Conservation (phyloP, 495 filamentous ascomycete genomes). For the Filosporella fistucella region DNA sequence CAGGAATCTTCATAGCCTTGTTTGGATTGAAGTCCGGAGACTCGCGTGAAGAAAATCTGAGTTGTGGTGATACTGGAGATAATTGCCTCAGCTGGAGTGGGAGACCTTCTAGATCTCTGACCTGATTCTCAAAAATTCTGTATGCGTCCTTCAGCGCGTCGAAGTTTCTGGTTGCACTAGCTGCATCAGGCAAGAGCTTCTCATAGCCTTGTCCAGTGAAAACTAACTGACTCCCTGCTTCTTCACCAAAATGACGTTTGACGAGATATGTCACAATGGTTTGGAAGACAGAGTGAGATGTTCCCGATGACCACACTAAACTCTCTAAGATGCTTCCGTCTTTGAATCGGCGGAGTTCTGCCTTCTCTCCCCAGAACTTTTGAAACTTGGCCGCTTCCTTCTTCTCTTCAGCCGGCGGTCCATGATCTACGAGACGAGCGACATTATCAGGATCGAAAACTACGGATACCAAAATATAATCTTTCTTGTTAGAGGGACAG, state of each 20-base stretch:
- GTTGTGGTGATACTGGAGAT: slow-evolving; percentile 60
- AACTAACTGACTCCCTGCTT: slow-evolving; percentile 43
- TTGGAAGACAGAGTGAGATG: slow-evolving; percentile 60
- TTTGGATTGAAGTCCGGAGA: slow-evolving; percentile 32
- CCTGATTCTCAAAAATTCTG: slow-evolving; percentile 62
- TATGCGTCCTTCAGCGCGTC: slow-evolving; percentile 52
- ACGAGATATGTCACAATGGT: slow-evolving; percentile 78
- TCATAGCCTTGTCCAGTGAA: slow-evolving; percentile 55
- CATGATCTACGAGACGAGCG: slow-evolving; percentile 73
- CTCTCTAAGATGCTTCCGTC: slow-evolving; percentile 72
- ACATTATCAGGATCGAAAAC: slow-evolving; percentile 67
- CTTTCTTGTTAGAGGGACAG: slow-evolving; percentile 19
- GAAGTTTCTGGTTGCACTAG: slow-evolving; percentile 39
- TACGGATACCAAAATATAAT: slow-evolving; percentile 56
- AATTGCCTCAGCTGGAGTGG: slow-evolving; percentile 79
- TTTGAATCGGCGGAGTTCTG: slow-evolving; percentile 70
- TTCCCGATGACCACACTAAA: slow-evolving; percentile 72
- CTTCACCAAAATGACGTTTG: slow-evolving; percentile 51
- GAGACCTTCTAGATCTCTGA: slow-evolving; percentile 70
- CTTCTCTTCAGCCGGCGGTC: slow-evolving; percentile 76
- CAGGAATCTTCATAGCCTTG: slow-evolving; percentile 36
- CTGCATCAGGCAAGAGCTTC: slow-evolving; percentile 32
- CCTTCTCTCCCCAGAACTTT: slow-evolving; percentile 72
- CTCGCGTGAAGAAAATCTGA: slow-evolving; percentile 67
- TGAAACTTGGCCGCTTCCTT: slow-evolving; percentile 61